phyloP scores from a whole-genome alignment of 2,329 filamentous ascomycete species.

The Fusarium newnesense region DNA sequence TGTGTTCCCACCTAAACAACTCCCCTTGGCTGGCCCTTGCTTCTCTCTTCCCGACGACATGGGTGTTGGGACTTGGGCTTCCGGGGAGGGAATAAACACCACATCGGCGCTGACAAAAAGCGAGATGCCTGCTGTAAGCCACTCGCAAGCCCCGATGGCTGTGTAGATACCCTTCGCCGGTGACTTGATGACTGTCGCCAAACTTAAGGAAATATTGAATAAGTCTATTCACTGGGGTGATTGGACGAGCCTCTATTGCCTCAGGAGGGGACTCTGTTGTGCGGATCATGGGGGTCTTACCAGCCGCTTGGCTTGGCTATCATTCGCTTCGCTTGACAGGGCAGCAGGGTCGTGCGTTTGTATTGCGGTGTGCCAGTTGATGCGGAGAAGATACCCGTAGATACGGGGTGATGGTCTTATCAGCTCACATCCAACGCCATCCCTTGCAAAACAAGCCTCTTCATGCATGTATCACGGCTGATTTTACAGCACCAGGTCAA shows the following conservation, averaged over 20 bases:
- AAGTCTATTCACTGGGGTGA: conserved; percentile 8
- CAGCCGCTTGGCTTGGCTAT: conserved; percentile 30
- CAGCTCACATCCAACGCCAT: conserved; percentile 24
- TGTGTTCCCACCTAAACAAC: conserved; percentile 18
- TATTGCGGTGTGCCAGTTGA: conserved; percentile 22
- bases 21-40: conserved; percentile 8
- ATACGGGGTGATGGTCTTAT: conserved; percentile 20
- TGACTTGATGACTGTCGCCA: neutral
- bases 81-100: neutral
- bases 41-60: conserved; percentile 6
- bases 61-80: conserved; percentile 4
- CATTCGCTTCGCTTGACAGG: conserved; percentile 10
- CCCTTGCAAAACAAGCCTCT: neutral
- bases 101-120: neutral
- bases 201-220: neutral
- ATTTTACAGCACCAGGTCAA: neutral
- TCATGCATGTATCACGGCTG: neutral
- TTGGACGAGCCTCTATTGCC: neutral
- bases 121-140: conserved; percentile 15
- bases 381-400: conserved; percentile 22
- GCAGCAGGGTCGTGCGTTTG: conserved; percentile 19
- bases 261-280: conserved; percentile 2
- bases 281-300: conserved; percentile 16
- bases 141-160: conserved; percentile 22
- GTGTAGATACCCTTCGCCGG: neutral